Evolutionary conservation across 1,284 basidiomycete genomes (phyloP), one percentile per base, ranked within the genome.

Genomic region (Leccinum griseonigrum): DNA sequence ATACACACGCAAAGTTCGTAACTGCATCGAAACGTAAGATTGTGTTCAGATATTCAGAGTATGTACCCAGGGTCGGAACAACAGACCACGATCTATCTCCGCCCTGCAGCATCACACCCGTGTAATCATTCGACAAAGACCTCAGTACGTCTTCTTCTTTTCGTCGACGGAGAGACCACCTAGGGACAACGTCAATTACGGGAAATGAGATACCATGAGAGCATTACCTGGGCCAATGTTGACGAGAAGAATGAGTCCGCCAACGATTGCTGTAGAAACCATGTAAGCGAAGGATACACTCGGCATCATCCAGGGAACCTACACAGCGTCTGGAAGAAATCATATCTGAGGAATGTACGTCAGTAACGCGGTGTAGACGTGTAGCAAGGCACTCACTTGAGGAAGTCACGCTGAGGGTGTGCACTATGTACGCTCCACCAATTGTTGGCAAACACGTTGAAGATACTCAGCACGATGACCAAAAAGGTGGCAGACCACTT

Each of bases 371-470:
- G 51, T 60, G 61, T 43, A n/a, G 43, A 43, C 16, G 52, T 31
- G 26, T 38, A 43, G 5, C 34, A 40, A 51, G 10, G 26, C 28
- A 70, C 85, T 64, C 76, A 91, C 88, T 97, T 97, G 73, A 99
- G 85, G 87, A 99, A 99, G 75, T 99, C 97, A 61, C 97, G 87
- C 73, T 95, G 92, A 63, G 96, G 97, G 78, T 99, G 97, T 55
- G 87, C 86, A 56, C 88, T 84, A 76, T 95, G 91, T n/a, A 98
- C 88, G 67, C 86, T 90, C 97, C 97, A 99, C 90, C 94, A 99
- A 79, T 98, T 98, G 85, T 99, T 99, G 78, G 95, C 94, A 71
- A 97, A 92, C 38, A 98, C 92, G 76, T 99, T 99, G 88, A 99
- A 97, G 66, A 94, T 77, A 74, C 91, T 94, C 68, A 99, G 81